Base-by-base conservation (phyloP, 2,329 filamentous ascomycete genomes). In the Pseudocercospora vitis region DNA sequence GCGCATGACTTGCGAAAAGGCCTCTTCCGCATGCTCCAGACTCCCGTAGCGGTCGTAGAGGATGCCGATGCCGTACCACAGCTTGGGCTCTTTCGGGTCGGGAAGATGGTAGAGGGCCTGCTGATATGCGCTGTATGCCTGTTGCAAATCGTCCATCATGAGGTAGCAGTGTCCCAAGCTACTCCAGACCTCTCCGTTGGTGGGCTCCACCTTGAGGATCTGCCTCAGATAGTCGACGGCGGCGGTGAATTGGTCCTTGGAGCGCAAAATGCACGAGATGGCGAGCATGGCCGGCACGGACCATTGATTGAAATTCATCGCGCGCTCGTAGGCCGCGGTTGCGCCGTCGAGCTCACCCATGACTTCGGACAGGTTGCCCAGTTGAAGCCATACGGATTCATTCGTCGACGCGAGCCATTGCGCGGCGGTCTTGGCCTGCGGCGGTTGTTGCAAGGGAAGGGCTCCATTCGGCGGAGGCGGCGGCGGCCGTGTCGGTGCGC, bases 11-110 rank as follows among this genome's bases (percentile, higher is more conserved):
- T 97, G 90, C 2, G 92, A 96, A 70, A 97, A 97, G 4, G 94
- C 94, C 70, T 97, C 94, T 71, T 97, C 94, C 62, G 94, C 94
- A 71, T 97, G 95, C 66, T 99, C 94, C 42, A 96, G 82, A 23
- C 91, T 96, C 5, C 94, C 94, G 68, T 97, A 99, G 48, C 94
- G 82, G 70, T 99, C 94, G 64, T 99, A 99, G 1, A 99, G 77
- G 40, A 99, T 99, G 32, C 94, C 94, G 39, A 99, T 99, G 31
- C 94, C 94, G 68, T 99, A 99, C 94, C 94, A 99, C 8, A 99
- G 80, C 74, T 96, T 96, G 2, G 94, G 94, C 67, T 99, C 94
- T 87, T 96, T 97, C 1, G 92, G 91, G 70, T 96, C 92, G 45
- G 87, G 84, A 33, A 99, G 78, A 72, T 97, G 92, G 59, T 96